Evolutionary conservation across 1,284 basidiomycete genomes (phyloP).

Genomic region (Termitomyces sp.): DNA sequence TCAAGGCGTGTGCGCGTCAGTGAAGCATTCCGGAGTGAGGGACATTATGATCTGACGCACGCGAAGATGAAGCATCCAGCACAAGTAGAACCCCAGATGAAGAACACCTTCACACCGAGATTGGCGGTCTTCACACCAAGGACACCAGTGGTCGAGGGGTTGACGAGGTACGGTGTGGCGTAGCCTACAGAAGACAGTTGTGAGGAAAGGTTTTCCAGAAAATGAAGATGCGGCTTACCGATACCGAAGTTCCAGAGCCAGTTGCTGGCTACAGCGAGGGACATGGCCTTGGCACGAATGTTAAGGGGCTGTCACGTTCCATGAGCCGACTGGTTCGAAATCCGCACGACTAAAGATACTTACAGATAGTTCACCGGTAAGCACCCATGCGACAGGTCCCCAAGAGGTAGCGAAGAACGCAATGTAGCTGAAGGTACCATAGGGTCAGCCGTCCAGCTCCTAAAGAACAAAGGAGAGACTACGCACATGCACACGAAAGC

Average conservation of each 20-base stretch:
- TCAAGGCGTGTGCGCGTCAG: background rate
- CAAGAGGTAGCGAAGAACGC: slow-evolving; percentile 57
- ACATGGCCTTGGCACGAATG: slow-evolving; percentile 65
- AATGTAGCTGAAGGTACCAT: slow-evolving; percentile 36
- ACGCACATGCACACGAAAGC: slow-evolving; percentile 55
- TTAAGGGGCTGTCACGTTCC: slow-evolving; percentile 34
- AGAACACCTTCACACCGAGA: slow-evolving; percentile 72
- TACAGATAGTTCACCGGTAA: slow-evolving; percentile 56
- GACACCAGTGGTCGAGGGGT: slow-evolving; percentile 21
- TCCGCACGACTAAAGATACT: background rate
- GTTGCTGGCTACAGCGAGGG: slow-evolving; percentile 59
- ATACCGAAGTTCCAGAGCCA: slow-evolving; percentile 61
- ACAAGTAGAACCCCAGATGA: slow-evolving; percentile 70
- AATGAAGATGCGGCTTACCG: slow-evolving; percentile 16
- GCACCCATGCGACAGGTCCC: slow-evolving; percentile 66
- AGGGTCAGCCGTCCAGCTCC: background rate
- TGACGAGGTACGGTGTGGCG: slow-evolving; percentile 65
- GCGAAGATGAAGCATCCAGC: slow-evolving; percentile 55
- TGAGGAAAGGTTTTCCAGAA: background rate
- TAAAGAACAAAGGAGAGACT: background rate
- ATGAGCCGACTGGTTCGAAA: background rate
- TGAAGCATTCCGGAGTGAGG: no score
- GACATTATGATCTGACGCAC: slow-evolving; percentile 25
- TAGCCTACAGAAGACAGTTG: slow-evolving; percentile 13
- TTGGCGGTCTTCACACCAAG: slow-evolving; percentile 38